These are phyloP conservation scores for Aspergillus sp. DNA, from an alignment of 2,329 filamentous ascomycete species.

Conservation along the genomic window DNA sequence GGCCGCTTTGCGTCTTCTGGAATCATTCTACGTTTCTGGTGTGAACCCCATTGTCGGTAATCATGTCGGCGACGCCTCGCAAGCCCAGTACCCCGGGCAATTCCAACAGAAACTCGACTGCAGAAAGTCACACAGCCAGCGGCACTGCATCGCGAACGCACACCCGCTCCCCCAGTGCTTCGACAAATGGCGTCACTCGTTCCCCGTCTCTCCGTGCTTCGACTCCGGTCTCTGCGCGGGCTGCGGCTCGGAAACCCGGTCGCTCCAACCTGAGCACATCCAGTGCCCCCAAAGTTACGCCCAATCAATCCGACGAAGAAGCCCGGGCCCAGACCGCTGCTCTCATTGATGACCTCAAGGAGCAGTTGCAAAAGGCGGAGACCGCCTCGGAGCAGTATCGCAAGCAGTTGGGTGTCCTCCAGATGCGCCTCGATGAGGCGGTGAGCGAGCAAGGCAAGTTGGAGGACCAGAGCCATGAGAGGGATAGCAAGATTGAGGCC, in stretches of 20 bases:
- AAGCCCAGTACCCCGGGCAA: slow-evolving; percentile 41
- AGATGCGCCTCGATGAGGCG: slow-evolving; percentile 82
- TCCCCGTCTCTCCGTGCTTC: slow-evolving; percentile 64
- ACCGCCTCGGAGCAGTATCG: slow-evolving; percentile 73
- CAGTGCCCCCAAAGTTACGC: slow-evolving; percentile 46
- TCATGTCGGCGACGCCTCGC: slow-evolving; percentile 48
- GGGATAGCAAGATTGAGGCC: slow-evolving; percentile 77
- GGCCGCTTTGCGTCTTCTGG: slow-evolving; percentile 15
- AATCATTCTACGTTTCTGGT: slow-evolving; percentile 9
- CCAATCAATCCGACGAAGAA: slow-evolving; percentile 65
- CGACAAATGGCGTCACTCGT: slow-evolving; percentile 54
- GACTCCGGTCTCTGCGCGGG: slow-evolving; percentile 68
- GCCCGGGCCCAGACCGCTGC: slow-evolving; percentile 77
- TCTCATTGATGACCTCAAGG: slow-evolving; percentile 79
- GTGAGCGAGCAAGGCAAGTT: slow-evolving; percentile 78
- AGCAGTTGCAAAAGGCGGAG: slow-evolving; percentile 79
- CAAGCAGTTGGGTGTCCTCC: slow-evolving; percentile 82
- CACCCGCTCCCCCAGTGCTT: slow-evolving; percentile 53
- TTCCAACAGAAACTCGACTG: slow-evolving; percentile 35
- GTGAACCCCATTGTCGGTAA: slow-evolving; percentile 17
- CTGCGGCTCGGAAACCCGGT: slow-evolving; percentile 63
- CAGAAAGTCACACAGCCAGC: slow-evolving; percentile 33
- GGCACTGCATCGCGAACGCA: slow-evolving; percentile 40
- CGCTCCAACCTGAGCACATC: slow-evolving; percentile 47
- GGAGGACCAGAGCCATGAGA: slow-evolving; percentile 85